A percentile compares a stretch with the other conserved stretches of the same genome.
Conservation (phyloP, 305 asterid species). For the Fraxinus latifolia region DNA sequence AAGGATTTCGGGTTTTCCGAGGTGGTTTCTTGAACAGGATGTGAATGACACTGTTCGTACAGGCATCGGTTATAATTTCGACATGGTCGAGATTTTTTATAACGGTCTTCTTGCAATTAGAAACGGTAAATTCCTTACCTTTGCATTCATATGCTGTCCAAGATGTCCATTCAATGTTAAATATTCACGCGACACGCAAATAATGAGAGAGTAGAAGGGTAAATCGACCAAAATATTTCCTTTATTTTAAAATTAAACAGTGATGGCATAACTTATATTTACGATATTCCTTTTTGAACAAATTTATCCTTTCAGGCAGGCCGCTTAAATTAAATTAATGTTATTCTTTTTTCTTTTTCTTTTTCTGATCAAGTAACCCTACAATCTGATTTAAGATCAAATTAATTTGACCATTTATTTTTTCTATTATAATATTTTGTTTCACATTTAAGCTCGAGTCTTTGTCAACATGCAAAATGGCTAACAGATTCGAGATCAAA, state of each 20-base stretch:
- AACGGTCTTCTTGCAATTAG: neutral
- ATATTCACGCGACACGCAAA: neutral
- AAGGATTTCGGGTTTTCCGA: neutral
- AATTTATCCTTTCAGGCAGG: no score
- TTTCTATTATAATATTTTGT: no score
- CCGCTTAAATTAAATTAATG: no score
- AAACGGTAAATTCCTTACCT: neutral
- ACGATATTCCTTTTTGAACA: no score
- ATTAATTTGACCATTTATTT: no score
- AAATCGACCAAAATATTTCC: neutral
- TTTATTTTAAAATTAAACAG: no score
- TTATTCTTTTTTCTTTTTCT: no score
- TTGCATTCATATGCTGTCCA: neutral
- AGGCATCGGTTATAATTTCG: neutral
- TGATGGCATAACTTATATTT: no score
- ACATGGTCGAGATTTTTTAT: neutral
- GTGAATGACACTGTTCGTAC: neutral
- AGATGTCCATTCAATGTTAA: neutral
- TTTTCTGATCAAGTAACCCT: no score
- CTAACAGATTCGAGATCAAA: neutral
- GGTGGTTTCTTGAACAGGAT: neutral
- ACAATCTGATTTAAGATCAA: no score
- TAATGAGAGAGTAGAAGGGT: neutral
- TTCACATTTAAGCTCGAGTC: neutral
- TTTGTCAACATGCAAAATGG: neutral